Base-by-base conservation (phyloP, 257 asterid genomes). In the Anisodus acutangulus region DNA sequence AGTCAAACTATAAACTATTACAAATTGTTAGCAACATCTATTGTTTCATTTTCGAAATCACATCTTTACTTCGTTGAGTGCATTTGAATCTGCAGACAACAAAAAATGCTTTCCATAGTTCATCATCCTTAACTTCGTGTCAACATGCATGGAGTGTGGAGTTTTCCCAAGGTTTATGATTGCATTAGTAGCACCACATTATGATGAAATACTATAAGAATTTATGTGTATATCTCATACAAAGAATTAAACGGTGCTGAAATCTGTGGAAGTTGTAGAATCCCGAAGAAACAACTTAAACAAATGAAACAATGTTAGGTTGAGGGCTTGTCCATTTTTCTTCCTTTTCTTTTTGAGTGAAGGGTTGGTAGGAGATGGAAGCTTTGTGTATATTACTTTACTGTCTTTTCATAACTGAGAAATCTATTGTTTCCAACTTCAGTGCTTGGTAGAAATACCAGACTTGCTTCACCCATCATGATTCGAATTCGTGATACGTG, bases 391-490 rank as follows among this genome's bases (percentile, higher is more conserved):
- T 49, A 53, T 13, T 78, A 78, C 31, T 13, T 31, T 3, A 69
- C 8, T 39, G 39, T 51, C 51, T 53, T 19, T 78, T 31, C 15
- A 13, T 15, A 31, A 26, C 49, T 8, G 63, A 53, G 5, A 53
- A 76, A 35, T 78, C 17, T 8, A 55, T 78, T 78, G 15, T 78
- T 70, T 76, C 81, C 63, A 26, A 76, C 62, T 51, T 74, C 81
- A 76, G 39, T 19, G 39, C 72, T 66, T 12, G 45, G n/a, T 26
- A 66, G 45, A 66, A 12, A 66, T 31, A 66, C 72, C 72, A 66
- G 43, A 66, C 47, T 76, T 78, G 81, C 49, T 51, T 76, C 63
- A 76, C 43, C 81, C 8, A 7, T 7, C 22, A 12, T 51, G 26
- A 76, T 6, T 53, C 12, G 1, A 51, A 76, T 54, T 76, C 64